These are phyloP conservation scores for Phytophthora citricola DNA, from an alignment of 352 stramenopile species.

Conservation along the genomic window DNA sequence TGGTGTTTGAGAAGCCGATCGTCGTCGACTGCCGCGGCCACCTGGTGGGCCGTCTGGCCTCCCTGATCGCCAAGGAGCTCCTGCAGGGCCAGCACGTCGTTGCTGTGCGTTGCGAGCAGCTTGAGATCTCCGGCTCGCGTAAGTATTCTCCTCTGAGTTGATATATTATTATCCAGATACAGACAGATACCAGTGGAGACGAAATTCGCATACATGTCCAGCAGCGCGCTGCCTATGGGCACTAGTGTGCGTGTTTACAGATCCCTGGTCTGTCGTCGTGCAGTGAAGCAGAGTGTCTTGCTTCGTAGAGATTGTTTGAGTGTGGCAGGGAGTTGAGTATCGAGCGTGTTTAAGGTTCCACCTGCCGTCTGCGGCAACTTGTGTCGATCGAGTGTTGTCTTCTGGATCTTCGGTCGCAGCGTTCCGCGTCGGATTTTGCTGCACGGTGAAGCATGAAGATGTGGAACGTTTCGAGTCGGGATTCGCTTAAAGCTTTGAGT, in stretches of 20 bases:
- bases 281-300: slow-evolving; percentile 33
- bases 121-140: slow-evolving; percentile 98
- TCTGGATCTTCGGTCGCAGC: slow-evolving; percentile 8
- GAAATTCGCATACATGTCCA: slow-evolving; percentile 5
- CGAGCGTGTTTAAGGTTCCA: slow-evolving; percentile 24
- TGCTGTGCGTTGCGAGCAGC: slow-evolving; percentile 98
- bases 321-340: slow-evolving; percentile 31
- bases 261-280: slow-evolving; percentile 8
- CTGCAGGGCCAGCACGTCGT: slow-evolving; percentile 99
- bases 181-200: slow-evolving; percentile 6
- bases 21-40: slow-evolving; percentile 99
- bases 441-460: slow-evolving; percentile 20
- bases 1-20: slow-evolving; percentile 96
- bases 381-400: slow-evolving; percentile 4
- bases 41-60: slow-evolving; percentile 97
- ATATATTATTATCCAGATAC: slow-evolving; percentile 10
- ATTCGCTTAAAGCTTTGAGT: slow-evolving; percentile 6
- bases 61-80: slow-evolving; percentile 99
- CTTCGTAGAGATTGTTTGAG: slow-evolving; percentile 30
- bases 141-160: slow-evolving; percentile 41
- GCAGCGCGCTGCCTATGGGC: slow-evolving; percentile 12
- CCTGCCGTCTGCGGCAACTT: slow-evolving; percentile 12
- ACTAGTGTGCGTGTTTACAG: slow-evolving; percentile 1
- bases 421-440: slow-evolving; percentile 31
- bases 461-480: slow-evolving; percentile 9